Evolutionary conservation across 2,329 filamentous ascomycete species (phyloP).

Genomic region (Sarocladium brachiariae): DNA sequence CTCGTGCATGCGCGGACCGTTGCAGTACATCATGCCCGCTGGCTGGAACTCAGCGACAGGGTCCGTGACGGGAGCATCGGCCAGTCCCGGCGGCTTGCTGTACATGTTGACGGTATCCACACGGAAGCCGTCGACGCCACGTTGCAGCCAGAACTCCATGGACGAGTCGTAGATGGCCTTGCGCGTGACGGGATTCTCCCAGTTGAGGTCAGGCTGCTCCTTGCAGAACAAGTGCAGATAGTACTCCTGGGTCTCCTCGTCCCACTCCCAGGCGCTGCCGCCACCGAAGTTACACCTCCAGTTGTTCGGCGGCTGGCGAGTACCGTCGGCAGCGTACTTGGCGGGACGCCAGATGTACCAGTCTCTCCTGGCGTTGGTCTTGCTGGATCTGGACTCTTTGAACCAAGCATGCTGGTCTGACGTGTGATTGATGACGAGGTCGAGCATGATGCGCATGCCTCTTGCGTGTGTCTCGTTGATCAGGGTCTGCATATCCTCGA

Average conservation of each 20-base stretch:
- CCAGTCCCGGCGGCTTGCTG: conserved; percentile 53
- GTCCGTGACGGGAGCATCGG: conserved; percentile 50
- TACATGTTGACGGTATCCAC: conserved; percentile 71
- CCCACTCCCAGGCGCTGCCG: conserved; percentile 62
- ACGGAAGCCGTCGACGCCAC: conserved; percentile 67
- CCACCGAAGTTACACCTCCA: conserved; percentile 59
- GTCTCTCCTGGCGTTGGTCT: conserved; percentile 56
- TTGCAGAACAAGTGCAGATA: conserved; percentile 70
- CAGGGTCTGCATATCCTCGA: conserved; percentile 57
- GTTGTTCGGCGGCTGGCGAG: conserved; percentile 66
- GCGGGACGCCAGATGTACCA: conserved; percentile 60
- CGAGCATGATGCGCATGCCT: conserved; percentile 65
- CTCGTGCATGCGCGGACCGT: conserved; percentile 63
- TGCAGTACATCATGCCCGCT: conserved; percentile 52
- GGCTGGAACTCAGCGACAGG: conserved; percentile 41
- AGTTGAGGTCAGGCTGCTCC: conserved; percentile 80
- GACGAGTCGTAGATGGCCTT: conserved; percentile 63
- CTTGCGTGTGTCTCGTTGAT: conserved; percentile 53
- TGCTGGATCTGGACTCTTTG: conserved; percentile 55
- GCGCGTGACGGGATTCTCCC: conserved; percentile 64
- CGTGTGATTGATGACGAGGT: conserved; percentile 74
- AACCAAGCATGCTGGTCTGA: conserved; percentile 68
- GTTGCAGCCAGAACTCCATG: conserved; percentile 73
- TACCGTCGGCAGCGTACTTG: conserved; percentile 47
- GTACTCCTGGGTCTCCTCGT: conserved; percentile 66